Base-by-base conservation (phyloP, 768 basidiomycete species). In the Pleurotus tuoliensis region DNA sequence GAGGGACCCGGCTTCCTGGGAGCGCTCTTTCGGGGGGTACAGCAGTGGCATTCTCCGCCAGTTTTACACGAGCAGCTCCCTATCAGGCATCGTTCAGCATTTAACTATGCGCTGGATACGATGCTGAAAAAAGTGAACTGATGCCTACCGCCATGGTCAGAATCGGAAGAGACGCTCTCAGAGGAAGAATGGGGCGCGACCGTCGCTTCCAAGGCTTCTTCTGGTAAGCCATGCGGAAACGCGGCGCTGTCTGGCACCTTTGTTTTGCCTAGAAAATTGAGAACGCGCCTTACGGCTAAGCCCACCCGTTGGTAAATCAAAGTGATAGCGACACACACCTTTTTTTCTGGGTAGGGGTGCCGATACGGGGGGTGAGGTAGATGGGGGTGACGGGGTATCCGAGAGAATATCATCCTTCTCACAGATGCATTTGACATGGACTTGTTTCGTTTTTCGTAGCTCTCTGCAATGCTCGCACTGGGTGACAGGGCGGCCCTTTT, bases 381-480 rank as follows among this genome's bases (percentile, higher is more conserved):
- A 63, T 66, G 50, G 47, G 82, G 82, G 34, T 8, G 52, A 37
- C 3, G 40, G 37, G 20, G 37, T 25, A 3, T 82, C 82, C 39
- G 81, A 73, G 77, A 81, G 55, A 78, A 76, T 59, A 76, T 86
- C 69, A 78, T 86, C 76, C 78, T 88, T 82, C 86, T 90, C 79
- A 82, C 92, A 93, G 58, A 83, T 81, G 70, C 92, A 93, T 73
- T 90, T 92, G 61, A 89, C 84, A 66, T 94, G 92, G 58, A 93
- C 83, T 73, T 87, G 88, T 75, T 87, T 90, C 59, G 84, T 87
- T 79, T 92, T 90, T 50, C 94, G 80, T 55, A 90, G 76, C 66
- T 92, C 86, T 61, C 92, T 83, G 71, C 94, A 96, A 65, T 87
- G 86, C 63, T 86, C 83, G 72, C 94, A 97, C 70, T 96, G 94